phyloP scores from a whole-genome alignment of 140 eudicot species.

The Senecio squalidus region DNA sequence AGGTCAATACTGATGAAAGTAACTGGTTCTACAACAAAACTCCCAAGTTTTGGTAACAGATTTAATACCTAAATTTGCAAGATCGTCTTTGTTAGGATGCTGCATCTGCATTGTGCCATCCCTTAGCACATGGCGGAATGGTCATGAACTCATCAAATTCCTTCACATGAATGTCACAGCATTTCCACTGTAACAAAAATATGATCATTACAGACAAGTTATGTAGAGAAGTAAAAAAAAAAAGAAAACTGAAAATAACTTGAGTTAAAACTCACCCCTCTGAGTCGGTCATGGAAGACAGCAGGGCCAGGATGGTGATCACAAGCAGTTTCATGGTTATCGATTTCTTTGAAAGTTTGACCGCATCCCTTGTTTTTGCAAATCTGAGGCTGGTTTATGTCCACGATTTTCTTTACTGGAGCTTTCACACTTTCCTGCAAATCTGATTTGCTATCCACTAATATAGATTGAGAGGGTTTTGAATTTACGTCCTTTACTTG shows the following conservation, averaged over 20 bases:
- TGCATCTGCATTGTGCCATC: constrained; percentile 94
- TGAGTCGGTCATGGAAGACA: constrained; percentile 82
- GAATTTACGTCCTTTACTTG: constrained; percentile 35
- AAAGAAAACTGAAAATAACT: not conserved
- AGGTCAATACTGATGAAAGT: constrained; percentile 19
- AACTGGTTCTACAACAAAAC: constrained; percentile 21
- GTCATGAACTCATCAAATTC: constrained; percentile 92
- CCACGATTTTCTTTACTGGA: constrained; percentile 53
- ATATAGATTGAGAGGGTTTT: constrained; percentile 26
- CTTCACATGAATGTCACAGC: constrained; percentile 94
- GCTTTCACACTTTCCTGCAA: constrained; percentile 37
- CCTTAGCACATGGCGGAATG: constrained; percentile 84
- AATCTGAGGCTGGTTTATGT: constrained; percentile 77
- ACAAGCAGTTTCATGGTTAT: constrained; percentile 91
- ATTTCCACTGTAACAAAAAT: constrained; percentile 79
- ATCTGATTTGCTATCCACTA: constrained; percentile 27
- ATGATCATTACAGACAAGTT: not conserved
- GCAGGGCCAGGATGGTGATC: constrained; percentile 97
- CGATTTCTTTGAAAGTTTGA: constrained; percentile 79
- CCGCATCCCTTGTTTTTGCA: constrained; percentile 98
- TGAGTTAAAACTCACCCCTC: constrained; percentile 62
- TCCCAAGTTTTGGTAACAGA: constrained; percentile 11
- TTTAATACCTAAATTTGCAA: not conserved
- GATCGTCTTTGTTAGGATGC: constrained; percentile 18
- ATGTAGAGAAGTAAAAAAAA: not conserved